Percentiles rank a stretch among this genome's conserved stretches.
These are phyloP conservation scores for Brassica nigra DNA, from an alignment of 345 rosid species.

Conservation along the genomic window DNA sequence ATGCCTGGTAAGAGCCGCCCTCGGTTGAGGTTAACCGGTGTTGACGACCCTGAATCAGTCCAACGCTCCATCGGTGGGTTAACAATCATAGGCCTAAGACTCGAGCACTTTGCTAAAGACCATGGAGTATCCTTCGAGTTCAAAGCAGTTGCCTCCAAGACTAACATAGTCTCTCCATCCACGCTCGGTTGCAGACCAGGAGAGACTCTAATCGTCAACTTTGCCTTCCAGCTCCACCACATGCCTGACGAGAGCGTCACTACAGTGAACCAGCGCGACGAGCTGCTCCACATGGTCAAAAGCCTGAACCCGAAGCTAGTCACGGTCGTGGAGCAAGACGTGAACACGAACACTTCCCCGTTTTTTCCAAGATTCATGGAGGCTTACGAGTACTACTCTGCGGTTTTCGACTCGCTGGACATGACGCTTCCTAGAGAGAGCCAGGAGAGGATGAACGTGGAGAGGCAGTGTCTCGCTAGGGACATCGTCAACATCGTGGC, in stretches of 20 bases:
- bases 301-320: conserved; percentile 88
- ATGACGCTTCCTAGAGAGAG: conserved; percentile 86
- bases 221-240: conserved; percentile 98
- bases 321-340: conserved; percentile 91
- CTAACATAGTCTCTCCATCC: conserved; percentile 68
- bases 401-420: conserved; percentile 92
- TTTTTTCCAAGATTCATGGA: conserved; percentile 78
- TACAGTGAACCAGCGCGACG: conserved; percentile 82
- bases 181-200: conserved; percentile 63
- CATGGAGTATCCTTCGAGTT: conserved; percentile 71
- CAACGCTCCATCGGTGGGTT: conserved; percentile 85
- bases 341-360: conserved; percentile 91
- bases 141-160: conserved; percentile 69
- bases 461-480: conserved; percentile 90
- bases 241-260: conserved; percentile 99
- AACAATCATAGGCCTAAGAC: conserved; percentile 73
- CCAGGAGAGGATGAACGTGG: conserved; percentile 95
- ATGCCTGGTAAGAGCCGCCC: conserved; percentile 51
- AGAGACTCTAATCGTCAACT: conserved; percentile 84
- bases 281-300: conserved; percentile 88
- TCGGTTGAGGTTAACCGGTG: conserved; percentile 76
- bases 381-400: conserved; percentile 85
- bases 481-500: conserved; percentile 94
- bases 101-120: conserved; percentile 70
- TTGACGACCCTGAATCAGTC: conserved; percentile 96